Conservation (phyloP, 2,329 filamentous ascomycete genomes). For the Paecilomyces formosus region DNA sequence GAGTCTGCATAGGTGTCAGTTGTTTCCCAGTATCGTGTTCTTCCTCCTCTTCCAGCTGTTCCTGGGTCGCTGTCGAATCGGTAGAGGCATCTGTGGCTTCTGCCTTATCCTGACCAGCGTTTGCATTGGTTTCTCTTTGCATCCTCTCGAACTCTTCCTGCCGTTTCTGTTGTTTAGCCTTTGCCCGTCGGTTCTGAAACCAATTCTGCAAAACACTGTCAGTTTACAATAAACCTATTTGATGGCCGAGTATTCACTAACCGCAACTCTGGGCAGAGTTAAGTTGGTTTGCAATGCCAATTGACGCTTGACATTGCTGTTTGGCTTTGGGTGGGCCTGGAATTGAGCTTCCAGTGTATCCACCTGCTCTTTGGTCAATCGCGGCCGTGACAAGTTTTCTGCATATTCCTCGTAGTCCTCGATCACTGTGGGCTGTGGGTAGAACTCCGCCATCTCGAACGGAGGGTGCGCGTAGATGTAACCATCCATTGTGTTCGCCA, state of each 20-base stretch:
- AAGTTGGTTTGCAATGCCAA: conserved; percentile 43
- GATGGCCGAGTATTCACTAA: conserved; percentile 22
- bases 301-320: conserved; percentile 43
- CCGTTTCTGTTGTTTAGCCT: conserved; percentile 45
- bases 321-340: conserved; percentile 44
- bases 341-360: conserved; percentile 44
- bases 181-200: conserved; percentile 47
- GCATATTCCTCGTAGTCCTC: conserved; percentile 40
- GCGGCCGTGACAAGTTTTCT: conserved; percentile 41
- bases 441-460: conserved; percentile 38
- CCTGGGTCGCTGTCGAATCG: conserved; percentile 15
- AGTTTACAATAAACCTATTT: neutral
- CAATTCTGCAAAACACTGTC: conserved; percentile 36
- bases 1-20: neutral
- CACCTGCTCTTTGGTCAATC: conserved; percentile 46
- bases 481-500: conserved; percentile 31
- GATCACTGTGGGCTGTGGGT: conserved; percentile 30
- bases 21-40: neutral
- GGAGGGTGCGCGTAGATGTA: conserved; percentile 30
- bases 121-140: conserved; percentile 23
- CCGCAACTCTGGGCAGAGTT: conserved; percentile 42
- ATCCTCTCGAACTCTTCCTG: conserved; percentile 43
- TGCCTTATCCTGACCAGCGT: conserved; percentile 19
- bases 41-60: conserved; percentile 6
- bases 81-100: conserved; percentile 19